Evolutionary conservation across 441 rosid genomes (phyloP).

Genomic region (Omphalea diandra): DNA sequence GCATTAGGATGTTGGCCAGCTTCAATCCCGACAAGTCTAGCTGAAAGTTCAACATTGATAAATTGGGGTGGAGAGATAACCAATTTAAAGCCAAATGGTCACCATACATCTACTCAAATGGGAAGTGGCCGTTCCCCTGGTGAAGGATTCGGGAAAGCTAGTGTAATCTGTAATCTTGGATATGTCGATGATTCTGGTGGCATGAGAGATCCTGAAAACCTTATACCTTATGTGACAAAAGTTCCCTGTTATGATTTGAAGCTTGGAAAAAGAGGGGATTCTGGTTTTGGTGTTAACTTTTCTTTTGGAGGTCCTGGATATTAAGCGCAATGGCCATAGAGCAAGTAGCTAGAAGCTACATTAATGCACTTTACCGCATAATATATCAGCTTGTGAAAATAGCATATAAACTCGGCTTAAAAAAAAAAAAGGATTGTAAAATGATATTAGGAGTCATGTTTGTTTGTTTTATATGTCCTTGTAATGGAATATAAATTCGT

Average conservation of each 20-base stretch:
- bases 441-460: too few relatives aligned
- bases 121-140: constrained; percentile 10
- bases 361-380: too few relatives aligned
- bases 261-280: neutral
- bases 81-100: neutral
- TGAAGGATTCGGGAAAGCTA: constrained; percentile 19
- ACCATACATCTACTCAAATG: neutral
- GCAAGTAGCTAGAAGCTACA: too few relatives aligned
- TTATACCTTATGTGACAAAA: neutral
- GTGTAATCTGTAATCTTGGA: neutral
- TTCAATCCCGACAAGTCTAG: constrained; percentile 20
- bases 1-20: constrained; percentile 37
- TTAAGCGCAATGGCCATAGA: neutral
- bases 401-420: too few relatives aligned
- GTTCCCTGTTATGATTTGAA: constrained; percentile 22
- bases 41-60: neutral
- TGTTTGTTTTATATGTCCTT: too few relatives aligned
- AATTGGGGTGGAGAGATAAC: constrained; percentile 28
- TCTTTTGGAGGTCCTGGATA: constrained; percentile 20
- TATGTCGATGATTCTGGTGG: neutral
- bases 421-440: too few relatives aligned
- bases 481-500: too few relatives aligned
- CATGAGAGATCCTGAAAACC: neutral
- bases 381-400: too few relatives aligned
- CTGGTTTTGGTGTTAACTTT: neutral